phyloP scores from a whole-genome alignment of 2,329 filamentous ascomycete species.

The Aureobasidium sp. region DNA sequence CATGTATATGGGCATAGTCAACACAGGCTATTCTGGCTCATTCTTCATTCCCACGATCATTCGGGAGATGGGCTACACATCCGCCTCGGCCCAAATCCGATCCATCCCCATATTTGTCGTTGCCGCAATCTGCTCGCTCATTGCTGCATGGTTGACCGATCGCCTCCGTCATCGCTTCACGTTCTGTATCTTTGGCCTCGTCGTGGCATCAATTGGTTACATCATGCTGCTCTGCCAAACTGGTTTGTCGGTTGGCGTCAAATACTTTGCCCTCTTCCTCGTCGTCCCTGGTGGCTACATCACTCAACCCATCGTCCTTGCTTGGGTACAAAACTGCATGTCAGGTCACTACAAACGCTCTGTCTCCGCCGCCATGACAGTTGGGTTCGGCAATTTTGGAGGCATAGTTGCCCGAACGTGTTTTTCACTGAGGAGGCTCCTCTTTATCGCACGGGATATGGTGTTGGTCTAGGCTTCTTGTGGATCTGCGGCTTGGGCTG shows the following conservation, averaged over 20 bases:
- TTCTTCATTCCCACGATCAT: constrained; percentile 37
- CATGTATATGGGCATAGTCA: constrained; percentile 30
- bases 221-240: constrained; percentile 44
- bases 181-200: constrained; percentile 45
- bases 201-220: constrained; percentile 46
- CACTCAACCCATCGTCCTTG: constrained; percentile 45
- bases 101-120: constrained; percentile 31
- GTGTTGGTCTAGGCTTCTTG: constrained; percentile 37
- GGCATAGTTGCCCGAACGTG: constrained; percentile 45
- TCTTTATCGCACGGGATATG: constrained; percentile 42
- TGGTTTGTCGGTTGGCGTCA: constrained; percentile 32
- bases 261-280: constrained; percentile 48
- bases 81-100: constrained; percentile 29
- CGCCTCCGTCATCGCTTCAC: constrained; percentile 42
- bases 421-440: constrained; percentile 41
- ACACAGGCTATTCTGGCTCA: constrained; percentile 37
- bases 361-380: constrained; percentile 45
- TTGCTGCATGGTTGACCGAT: constrained; percentile 42
- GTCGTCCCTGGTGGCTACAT: constrained; percentile 47
- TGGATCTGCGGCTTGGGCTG: constrained; percentile 37
- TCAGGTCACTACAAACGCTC: constrained; percentile 50
- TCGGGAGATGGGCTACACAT: constrained; percentile 31
- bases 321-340: constrained; percentile 50
- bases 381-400: constrained; percentile 42
- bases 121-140: constrained; percentile 29